Evolutionary conservation across 805 yeast species (phyloP).

Genomic region (Kuraishia hungarica): DNA sequence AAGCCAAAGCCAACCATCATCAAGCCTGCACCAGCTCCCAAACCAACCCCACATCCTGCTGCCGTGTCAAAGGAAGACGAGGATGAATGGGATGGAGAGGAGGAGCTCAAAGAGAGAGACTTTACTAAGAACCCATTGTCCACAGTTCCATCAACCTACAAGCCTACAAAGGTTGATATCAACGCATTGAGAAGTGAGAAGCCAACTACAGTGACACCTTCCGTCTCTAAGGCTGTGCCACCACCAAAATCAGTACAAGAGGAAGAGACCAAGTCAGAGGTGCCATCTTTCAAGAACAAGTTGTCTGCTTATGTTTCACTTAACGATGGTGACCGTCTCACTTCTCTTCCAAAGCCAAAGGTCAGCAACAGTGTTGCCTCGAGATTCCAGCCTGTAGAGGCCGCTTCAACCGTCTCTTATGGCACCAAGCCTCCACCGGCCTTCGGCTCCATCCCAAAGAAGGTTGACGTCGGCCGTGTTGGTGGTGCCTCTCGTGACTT

Average conservation of each 20-base stretch:
- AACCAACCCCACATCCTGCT: slow-evolving; percentile 5
- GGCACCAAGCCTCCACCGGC: slow-evolving; percentile 26
- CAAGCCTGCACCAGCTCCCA: slow-evolving; percentile 13
- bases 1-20: slow-evolving; percentile 18
- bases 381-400: slow-evolving; percentile 28
- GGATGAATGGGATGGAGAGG: slow-evolving; percentile 71
- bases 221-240: neutral
- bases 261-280: slow-evolving; percentile 34
- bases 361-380: slow-evolving; percentile 39
- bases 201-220: slow-evolving; percentile 26
- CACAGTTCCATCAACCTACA: slow-evolving; percentile 52
- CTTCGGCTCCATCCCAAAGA: slow-evolving; percentile 19
- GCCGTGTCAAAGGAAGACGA: slow-evolving; percentile 20
- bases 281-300: slow-evolving; percentile 41
- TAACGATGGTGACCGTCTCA: slow-evolving; percentile 39
- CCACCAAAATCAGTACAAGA: slow-evolving; percentile 20
- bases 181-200: slow-evolving; percentile 40
- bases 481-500: slow-evolving; percentile 56
- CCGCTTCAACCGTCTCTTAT: slow-evolving; percentile 23
- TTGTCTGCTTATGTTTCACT: slow-evolving; percentile 19
- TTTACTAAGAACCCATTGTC: slow-evolving; percentile 40
- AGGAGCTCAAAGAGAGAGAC: slow-evolving; percentile 47
- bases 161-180: slow-evolving; percentile 57
- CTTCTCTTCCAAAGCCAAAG: slow-evolving; percentile 59
- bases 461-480: slow-evolving; percentile 35